Evolutionary conservation across 2,329 filamentous ascomycete genomes (phyloP), one percentile per base, ranked within the genome.

Genomic region (Fusarium nygamai): DNA sequence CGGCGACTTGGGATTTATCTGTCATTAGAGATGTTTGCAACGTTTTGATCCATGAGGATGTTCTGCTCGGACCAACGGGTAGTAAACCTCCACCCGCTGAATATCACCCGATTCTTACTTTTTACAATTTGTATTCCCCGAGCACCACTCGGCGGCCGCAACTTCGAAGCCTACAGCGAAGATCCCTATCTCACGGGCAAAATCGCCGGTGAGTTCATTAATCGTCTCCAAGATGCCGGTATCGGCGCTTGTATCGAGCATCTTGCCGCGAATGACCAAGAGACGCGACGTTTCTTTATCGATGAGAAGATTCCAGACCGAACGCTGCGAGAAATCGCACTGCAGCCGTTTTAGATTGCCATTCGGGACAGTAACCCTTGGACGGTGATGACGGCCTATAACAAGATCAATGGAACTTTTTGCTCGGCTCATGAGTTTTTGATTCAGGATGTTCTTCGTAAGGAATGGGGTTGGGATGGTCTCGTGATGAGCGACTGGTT

Each of bases 401-500:
- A 84, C 47, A 83, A 82, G 60, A 79, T 86, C 33, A 86, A 87
- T 58, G 84, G 84, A 9, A 75, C 77, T 12, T 84, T 85, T 67
- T 82, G 81, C 33, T 82, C 82, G 31, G 83, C 82, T 57, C 83
- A 84, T 69, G 78, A 80, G 2, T 78, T 79, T 38, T 74, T 85
- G 8, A 75, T 85, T 8, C 76, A 80, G 27, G 79, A 81, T 31
- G 81, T 85, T n/a, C 76, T 85, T 38, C 80, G 85, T 51, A 78
- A 78, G 4, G 83, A 85, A 70, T 87, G 85, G 85, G 81, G 80
- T 3, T 87, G 80, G 75, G 78, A 85, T 22, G 85, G 85, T 1
- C 70, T 85, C 12, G 79, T 85, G 16, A 85, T 86, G 81, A 85
- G 83, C 71, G 85, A 86, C 75, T 87, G 85, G 85, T 84, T 78